phyloP scores from a whole-genome alignment of 768 basidiomycete genomes.

The Suillus luteus region DNA sequence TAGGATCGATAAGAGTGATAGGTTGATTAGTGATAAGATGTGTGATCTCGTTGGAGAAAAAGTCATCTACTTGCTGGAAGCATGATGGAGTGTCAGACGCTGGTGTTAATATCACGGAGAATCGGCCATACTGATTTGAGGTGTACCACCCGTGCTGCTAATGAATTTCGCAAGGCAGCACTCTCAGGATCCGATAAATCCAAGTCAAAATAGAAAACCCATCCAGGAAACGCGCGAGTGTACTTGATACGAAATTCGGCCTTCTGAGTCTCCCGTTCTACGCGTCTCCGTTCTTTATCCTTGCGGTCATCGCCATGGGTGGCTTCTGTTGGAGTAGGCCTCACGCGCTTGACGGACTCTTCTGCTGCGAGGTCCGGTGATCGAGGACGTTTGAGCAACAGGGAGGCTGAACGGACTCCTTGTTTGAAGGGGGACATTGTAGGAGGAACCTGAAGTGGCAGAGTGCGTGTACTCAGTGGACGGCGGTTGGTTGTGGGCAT shows the following conservation, averaged over 20 bases:
- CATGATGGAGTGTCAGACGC: conserved; percentile 8
- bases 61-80: conserved; percentile 75
- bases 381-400: conserved; percentile 47
- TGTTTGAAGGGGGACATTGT: conserved; percentile 37
- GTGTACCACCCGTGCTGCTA: conserved; percentile 59
- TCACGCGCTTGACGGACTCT: conserved; percentile 47
- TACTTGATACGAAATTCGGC: conserved; percentile 84
- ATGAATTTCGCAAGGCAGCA: conserved; percentile 37
- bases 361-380: conserved; percentile 52
- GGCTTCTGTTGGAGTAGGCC: conserved; percentile 32
- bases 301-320: conserved; percentile 41
- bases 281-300: conserved; percentile 48
- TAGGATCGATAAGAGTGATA: conserved; percentile 35
- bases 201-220: conserved; percentile 85
- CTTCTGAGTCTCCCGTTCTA: conserved; percentile 57
- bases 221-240: conserved; percentile 78
- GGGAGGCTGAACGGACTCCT: conserved; percentile 33
- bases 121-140: conserved; percentile 74
- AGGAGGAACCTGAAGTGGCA: conserved; percentile 35
- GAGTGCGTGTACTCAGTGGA: conserved; percentile 46
- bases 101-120: conserved; percentile 6
- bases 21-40: conserved; percentile 80
- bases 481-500: conserved; percentile 53
- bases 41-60: conserved; percentile 85
- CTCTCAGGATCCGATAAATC: conserved; percentile 43